Evolutionary conservation across 2,329 filamentous ascomycete genomes (phyloP), one percentile per base, ranked within the genome.

Genomic region (Curvularia hawaiiensis): DNA sequence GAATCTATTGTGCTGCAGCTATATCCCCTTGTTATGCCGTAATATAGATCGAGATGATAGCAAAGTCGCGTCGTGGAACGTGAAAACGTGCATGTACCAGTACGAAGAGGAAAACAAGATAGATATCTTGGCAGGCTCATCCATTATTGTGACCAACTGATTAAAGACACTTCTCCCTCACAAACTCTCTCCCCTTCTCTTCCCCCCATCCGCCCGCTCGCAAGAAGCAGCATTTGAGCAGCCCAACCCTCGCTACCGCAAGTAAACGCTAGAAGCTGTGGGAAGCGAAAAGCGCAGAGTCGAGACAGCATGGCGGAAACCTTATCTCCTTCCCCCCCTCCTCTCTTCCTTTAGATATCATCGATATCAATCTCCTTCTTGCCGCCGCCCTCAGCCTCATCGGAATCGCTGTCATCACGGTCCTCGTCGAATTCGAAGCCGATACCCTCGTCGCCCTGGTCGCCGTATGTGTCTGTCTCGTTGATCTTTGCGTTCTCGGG

Each of bases 381-480:
- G 63, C 84, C 85, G 63, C 84, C 85, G 59, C 83, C 85, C 64
- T 78, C 82, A 8, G 84, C 85, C 18, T 85, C 81, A 33, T 70
- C 67, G 26, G 61, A 64, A 48, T 81, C 83, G 31, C 85, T 85
- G 26, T 85, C 80, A 45, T 82, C 84, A 73, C 89, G 84, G 79
- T 97, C 94, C 79, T 98, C 93, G 82, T 96, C 95, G 83, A 98
- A 98, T 83, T 98, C 95, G 84, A 99, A 97, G 81, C 95, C 95
- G 82, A 90, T 92, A 75, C 97, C 75, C 79, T 95, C 94, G 78
- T 96, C 90, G 79, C 92, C 93, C 78, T 93, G 91, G 79, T 93
- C 91, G 74, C 91, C 87, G 76, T 87, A 96, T 47, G 92, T 96
- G 80, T 98, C 95, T 65, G 92, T 97, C 87, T 99, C 95, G 87